Evolutionary conservation across 2,329 filamentous ascomycete species (phyloP), one percentile per base, ranked within the genome.

Genomic region (Cercospora nicotianae): DNA sequence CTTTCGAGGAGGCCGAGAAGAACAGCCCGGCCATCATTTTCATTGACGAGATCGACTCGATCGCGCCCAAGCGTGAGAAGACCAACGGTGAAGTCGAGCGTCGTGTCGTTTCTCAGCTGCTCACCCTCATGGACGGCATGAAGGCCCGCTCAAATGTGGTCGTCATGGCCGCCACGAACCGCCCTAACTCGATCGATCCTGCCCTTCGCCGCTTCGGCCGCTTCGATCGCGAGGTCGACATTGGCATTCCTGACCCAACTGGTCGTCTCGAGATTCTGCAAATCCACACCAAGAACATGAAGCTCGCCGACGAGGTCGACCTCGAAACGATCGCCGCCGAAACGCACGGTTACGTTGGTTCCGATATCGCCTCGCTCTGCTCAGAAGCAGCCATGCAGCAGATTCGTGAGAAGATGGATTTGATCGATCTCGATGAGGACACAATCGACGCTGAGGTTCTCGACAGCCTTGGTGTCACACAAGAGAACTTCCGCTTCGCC

Each of bases 231-330:
- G 95, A 98, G 82, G 94, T 99, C 72, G 95, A 99, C 79, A 97
- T 99, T 78, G 94, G 94, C 78, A 96, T 98, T 74, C 95, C 95
- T 64, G 95, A 98, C 84, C 95, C 95, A 62, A 98, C 94, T 76
- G 95, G 95, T 72, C 95, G 95, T 87, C 91, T 99, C 42, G 95
- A 99, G 87, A 98, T 99, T 78, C 90, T 99, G 69, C 93, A 96
- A 83, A 99, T 99, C 75, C 95, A 99, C 87, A 99, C 95, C 82
- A 99, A 99, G 91, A 99, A 99, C 88, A 99, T 99, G 95, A 99
- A 99, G 87, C 89, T 99, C 70, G 93, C 83, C 68, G 95, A 98
- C 67, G 95, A 98, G 76, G 95, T 99, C 70, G 95, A 99, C 77
- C 88, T 99, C 55, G 94, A 97, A 85, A 90, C 93, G 77, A 97